Base-by-base conservation (phyloP, 352 stramenopile genomes). In the Plasmopara halstedii region DNA sequence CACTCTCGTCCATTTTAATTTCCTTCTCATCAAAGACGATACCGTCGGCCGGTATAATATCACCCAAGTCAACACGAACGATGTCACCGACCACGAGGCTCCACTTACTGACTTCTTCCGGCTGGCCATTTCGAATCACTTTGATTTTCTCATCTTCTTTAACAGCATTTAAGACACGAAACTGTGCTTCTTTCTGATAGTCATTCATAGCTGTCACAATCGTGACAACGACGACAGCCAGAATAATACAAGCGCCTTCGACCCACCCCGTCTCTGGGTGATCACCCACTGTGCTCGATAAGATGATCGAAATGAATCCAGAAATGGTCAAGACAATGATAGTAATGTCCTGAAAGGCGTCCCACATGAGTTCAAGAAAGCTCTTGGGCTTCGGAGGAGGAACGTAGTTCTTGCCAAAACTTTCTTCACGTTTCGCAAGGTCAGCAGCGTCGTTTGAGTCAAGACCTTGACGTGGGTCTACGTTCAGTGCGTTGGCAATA, bases 111-210 rank as follows among this genome's bases (percentile, higher is more conserved):
- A 86, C 70, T 40, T 84, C 72, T 19, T 46, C 56, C 0, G 72
- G 70, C 21, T 55, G 46, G 39, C 78, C 73, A 40, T 89, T 76
- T 48, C 80, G 70, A 31, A 80, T 53, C 6, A 85, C 81, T 50
- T 89, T 92, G 42, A 86, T 85, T 55, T 77, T 82, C 43, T 87
- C 74, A 41, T 81, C 64, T 36, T 86, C 77, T 47, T 86, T 89
- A 27, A 83, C 56, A 14, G 73, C 77, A 42, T 95, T 89, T 25
- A 96, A 55, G 10, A 61, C 64, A 15, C 75, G 63, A 56, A 97
- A 97, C 60, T 96, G 83, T 29, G 86, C 61, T 50, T 96, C 83
- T 62, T 96, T 95, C 58, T 85, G 77, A 56, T 95, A 95, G 55
- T 97, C 85, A 49, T 95, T 95, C 22, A 77, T 49, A 25, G 85